Evolutionary conservation across 495 filamentous ascomycete species (phyloP).

Genomic region (Penicillium pulvis): DNA sequence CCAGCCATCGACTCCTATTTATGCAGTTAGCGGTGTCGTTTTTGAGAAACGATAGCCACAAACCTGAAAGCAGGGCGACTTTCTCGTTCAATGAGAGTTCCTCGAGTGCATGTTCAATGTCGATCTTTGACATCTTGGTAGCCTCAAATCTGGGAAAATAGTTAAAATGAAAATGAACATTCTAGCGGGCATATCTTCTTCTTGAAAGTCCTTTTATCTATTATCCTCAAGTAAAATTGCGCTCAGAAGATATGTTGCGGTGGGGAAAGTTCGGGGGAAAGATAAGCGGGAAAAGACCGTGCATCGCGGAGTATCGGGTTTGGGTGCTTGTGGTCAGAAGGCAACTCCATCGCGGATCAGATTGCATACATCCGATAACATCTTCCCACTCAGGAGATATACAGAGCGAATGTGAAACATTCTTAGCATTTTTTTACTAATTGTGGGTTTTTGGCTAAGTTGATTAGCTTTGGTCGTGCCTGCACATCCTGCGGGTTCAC

Average conservation of each 20-base stretch:
- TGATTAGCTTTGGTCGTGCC: too few species aligned
- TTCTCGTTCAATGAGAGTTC: slow-evolving; percentile 12
- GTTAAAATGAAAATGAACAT: neutral
- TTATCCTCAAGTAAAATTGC: too few species aligned
- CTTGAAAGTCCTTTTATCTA: neutral
- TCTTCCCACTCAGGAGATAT: neutral
- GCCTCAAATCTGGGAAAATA: neutral
- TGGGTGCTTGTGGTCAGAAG: neutral
- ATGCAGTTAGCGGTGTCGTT: neutral
- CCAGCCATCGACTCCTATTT: slow-evolving; percentile 67
- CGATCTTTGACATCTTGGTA: neutral
- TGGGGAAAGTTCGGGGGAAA: too few species aligned
- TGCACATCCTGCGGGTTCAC: too few species aligned
- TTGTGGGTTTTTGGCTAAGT: too few species aligned
- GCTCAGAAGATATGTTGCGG: too few species aligned
- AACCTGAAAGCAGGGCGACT: slow-evolving; percentile 12
- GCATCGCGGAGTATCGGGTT: neutral
- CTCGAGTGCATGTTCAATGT: slow-evolving; percentile 9
- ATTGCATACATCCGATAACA: neutral
- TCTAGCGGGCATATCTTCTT: neutral
- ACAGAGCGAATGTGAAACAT: too few species aligned
- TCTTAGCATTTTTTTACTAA: too few species aligned
- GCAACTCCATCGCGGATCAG: neutral
- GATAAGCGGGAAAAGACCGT: too few species aligned
- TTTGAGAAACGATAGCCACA: neutral